A percentile compares a stretch with the other conserved stretches of the same genome.
Conservation (phyloP, 352 stramenopile species). For the Pythium rhizo-oryzae region DNA sequence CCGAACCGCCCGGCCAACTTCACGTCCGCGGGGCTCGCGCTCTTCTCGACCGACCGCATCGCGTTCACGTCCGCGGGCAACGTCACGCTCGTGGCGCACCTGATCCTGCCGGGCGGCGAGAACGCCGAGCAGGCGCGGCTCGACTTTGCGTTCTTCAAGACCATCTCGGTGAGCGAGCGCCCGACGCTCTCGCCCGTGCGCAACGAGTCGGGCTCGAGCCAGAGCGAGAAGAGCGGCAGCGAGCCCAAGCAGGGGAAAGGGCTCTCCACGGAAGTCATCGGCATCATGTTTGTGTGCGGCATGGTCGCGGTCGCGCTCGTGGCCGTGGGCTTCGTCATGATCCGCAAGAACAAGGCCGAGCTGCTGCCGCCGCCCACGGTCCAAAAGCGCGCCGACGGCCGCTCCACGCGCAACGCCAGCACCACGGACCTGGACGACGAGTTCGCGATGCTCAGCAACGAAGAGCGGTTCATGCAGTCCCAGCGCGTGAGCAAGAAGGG, state of each 20-base stretch:
- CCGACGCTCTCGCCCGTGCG: constrained; percentile 19
- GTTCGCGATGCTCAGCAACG: constrained; percentile 81
- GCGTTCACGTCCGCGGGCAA: constrained; percentile 52
- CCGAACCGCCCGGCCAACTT: constrained; percentile 64
- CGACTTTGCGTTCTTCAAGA: constrained; percentile 59
- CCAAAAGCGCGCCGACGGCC: constrained; percentile 26
- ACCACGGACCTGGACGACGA: constrained; percentile 53
- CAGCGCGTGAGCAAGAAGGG: constrained; percentile 39
- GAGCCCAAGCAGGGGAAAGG: constrained; percentile 28
- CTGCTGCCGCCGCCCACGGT: background rate
- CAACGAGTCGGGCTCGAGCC: constrained; percentile 26
- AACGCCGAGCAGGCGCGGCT: constrained; percentile 46
- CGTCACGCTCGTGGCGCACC: constrained; percentile 62
- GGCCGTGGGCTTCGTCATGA: constrained; percentile 66
- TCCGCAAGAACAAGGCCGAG: constrained; percentile 39
- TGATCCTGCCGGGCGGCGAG: constrained; percentile 47
- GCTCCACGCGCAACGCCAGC: constrained; percentile 33
- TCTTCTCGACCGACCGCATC: constrained; percentile 30
- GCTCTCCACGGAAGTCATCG: constrained; percentile 65
- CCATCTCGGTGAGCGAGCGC: constrained; percentile 51
- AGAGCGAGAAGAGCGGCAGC: constrained; percentile 36
- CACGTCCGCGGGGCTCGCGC: background rate
- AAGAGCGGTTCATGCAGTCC: constrained; percentile 63
- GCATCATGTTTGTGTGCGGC: constrained; percentile 68
- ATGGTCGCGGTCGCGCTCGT: constrained; percentile 68